Evolutionary conservation across 495 filamentous ascomycete species (phyloP), one percentile per base, ranked within the genome.

Genomic region (Hyphodiscus hymeniophilus): DNA sequence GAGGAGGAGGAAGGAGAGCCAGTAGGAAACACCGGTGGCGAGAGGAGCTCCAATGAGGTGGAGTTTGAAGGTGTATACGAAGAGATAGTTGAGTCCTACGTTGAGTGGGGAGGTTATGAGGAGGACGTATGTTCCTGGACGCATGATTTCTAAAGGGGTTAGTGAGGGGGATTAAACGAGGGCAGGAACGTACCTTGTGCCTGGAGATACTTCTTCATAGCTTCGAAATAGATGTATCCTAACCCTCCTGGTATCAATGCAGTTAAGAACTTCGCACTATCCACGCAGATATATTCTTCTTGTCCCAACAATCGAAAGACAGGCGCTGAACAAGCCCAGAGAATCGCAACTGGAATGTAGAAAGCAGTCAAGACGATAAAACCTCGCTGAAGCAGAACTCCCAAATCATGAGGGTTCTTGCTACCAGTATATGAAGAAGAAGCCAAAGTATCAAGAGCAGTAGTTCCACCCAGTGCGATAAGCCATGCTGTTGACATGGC

Each of bases 401-500:
- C 89, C 13, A 94, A 75, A 59, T 91, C 85, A 55, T 89, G 80
- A 51, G 80, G 86, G 60, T 92, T 84, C 49, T 77, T 71, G 48
- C 86, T 90, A 0, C 85, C 87, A 0, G 89, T 95, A 60, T 86
- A 95, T n/a, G 80, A 81, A 15, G 83, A 84, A 0, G 87, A 91
- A 11, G 85, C 87, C 11, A 95, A 70, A 0, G 89, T 95, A 63
- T 95, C 89, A 26, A 95, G 69, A 1, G 89, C 89, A 1, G 88
- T 96, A 2, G 89, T 91, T 5, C 90, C 90, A n/a, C 90, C 90
- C 3, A 96, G 71, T 0, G 82, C 90, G 57, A 96, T 85, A 42
- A 96, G 72, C 90, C 90, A 95, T 1, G 76, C 90, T 1, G 87
- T 91, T 10, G 86, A 79, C 82, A 89, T 86, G 33, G 90, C 90